A percentile compares a stretch with the other conserved stretches of the same genome.
These are phyloP conservation scores for Pyrus communis DNA, from an alignment of 306 rosid species.

Conservation along the genomic window DNA sequence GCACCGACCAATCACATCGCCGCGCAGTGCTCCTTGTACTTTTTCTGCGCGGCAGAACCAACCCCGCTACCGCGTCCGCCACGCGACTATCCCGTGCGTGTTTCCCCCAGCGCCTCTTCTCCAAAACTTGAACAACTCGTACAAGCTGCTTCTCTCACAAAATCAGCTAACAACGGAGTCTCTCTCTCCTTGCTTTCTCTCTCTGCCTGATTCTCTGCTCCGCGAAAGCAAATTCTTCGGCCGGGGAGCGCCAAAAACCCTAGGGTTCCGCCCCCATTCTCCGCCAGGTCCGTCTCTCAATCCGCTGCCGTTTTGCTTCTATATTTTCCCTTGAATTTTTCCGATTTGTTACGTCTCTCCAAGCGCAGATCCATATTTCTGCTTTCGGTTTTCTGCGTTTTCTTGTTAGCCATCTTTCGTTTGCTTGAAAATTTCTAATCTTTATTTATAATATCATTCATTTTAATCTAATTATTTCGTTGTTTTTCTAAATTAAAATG, in stretches of 20 bases:
- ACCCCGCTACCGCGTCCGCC: background rate
- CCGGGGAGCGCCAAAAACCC: constrained; percentile 36
- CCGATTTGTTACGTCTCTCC: constrained; percentile 4
- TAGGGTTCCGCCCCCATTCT: constrained; percentile 45
- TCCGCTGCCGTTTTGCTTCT: constrained; percentile 16
- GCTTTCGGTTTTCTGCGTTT: constrained; percentile 19
- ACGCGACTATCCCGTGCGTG: constrained; percentile 40
- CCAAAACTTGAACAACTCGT: constrained; percentile 44
- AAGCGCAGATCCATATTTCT: constrained; percentile 49
- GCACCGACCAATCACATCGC: constrained; percentile 24
- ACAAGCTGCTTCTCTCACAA: constrained; percentile 26
- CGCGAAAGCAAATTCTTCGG: constrained; percentile 24
- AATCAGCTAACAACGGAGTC: constrained; percentile 40
- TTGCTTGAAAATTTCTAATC: constrained; percentile 11
- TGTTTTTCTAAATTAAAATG: background rate
- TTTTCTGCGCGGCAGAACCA: constrained; percentile 32
- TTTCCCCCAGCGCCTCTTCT: background rate
- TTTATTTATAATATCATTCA: constrained; percentile 9
- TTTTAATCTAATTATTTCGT: constrained; percentile 2
- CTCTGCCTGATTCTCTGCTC: constrained; percentile 37
- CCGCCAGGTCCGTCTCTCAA: constrained; percentile 30
- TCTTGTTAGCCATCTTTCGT: background rate
- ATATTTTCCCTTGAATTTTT: background rate
- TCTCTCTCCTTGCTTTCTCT: constrained; percentile 13
- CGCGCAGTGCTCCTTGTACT: constrained; percentile 27